These are phyloP conservation scores for Amphibolis antarctica DNA, from an alignment of 106 monocot species.

Conservation along the genomic window DNA sequence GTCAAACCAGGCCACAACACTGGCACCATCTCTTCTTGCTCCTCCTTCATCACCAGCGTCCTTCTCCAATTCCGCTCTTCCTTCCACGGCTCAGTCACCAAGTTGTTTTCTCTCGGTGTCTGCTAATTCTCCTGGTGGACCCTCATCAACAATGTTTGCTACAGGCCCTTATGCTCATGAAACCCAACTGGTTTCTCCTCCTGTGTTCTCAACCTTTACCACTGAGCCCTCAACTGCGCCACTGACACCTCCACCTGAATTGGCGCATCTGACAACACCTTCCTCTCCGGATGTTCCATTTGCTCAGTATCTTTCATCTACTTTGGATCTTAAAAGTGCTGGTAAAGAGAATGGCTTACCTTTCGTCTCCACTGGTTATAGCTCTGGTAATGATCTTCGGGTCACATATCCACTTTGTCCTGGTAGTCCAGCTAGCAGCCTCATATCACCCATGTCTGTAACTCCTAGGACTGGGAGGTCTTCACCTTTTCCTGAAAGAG, in stretches of 20 bases:
- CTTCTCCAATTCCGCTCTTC: slow-evolving; percentile 84
- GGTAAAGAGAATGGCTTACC: slow-evolving; percentile 34
- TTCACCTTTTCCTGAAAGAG: slow-evolving; percentile 67
- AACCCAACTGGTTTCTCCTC: slow-evolving; percentile 91
- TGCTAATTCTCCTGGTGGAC: slow-evolving; percentile 62
- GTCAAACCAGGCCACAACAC: slow-evolving; percentile 42
- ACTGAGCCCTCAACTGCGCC: slow-evolving; percentile 98
- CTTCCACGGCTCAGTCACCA: slow-evolving; percentile 90
- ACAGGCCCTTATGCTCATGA: slow-evolving; percentile 97
- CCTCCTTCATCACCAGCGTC: slow-evolving; percentile 98
- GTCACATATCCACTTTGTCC: slow-evolving; percentile 80
- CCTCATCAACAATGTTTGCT: slow-evolving; percentile 74
- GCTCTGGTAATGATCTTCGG: slow-evolving; percentile 43
- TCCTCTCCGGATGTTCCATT: slow-evolving; percentile 96
- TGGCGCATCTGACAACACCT: slow-evolving; percentile 88
- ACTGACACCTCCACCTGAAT: slow-evolving; percentile 87
- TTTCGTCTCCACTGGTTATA: slow-evolving; percentile 42
- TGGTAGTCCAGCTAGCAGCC: slow-evolving; percentile 81
- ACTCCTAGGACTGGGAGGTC: slow-evolving; percentile 75
- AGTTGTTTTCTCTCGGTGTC: slow-evolving; percentile 76
- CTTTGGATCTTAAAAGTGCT: slow-evolving; percentile 39
- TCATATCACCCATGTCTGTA: slow-evolving; percentile 85
- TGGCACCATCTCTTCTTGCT: slow-evolving; percentile 78
- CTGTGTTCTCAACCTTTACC: slow-evolving; percentile 96
- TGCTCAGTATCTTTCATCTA: slow-evolving; percentile 80